Evolutionary conservation across 2,329 filamentous ascomycete species (phyloP), one percentile per base, ranked within the genome.

Genomic region (Elsinoe australis): DNA sequence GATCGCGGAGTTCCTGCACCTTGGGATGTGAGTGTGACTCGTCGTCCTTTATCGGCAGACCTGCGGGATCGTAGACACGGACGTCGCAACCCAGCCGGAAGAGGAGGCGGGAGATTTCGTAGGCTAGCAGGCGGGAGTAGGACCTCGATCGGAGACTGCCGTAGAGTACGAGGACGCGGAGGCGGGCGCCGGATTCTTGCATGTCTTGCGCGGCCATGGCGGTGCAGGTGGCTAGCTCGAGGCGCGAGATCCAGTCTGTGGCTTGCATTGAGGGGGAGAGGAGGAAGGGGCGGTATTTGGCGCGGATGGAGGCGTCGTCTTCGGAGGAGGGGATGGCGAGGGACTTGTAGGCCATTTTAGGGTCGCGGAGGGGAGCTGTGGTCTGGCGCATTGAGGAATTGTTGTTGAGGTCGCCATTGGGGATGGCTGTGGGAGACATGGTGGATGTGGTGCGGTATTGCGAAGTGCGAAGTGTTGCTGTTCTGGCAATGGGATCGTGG

Each of bases 11-110:
- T 57, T 83, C 80, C 53, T 78, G 76, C 0, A 84, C 79, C 52
- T 80, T 80, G 0, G 69, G 64, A 54, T 83, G 79, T 3, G 57
- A 59, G 49, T 75, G 71, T n/a, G 76, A 71, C 1, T 70, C 66
- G 50, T 80, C 78, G 54, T 83, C 80, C 54, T 81, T 81, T n/a
- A 81, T 67, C 0, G 80, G 80, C 0, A 84, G 63, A 1, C 70
- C 73, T 1, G 64, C 60, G 0, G 80, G 80, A 51, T 83, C 64
- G 58, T 72, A 83, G 1, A 83, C 66, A 3, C 80, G 74, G 1
- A 83, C 80, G 53, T 83, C 80, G 57, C 79, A 83, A 18, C 80
- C 80, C 0, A 84, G 71, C 2, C 79, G 73, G 59, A 73, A 76
- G 2, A 84, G 72, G 34, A 83, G 79, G 0, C 80, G 68, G 1